These are phyloP conservation scores for Westerdykella ornata DNA, from an alignment of 2,329 filamentous ascomycete species.

Conservation along the genomic window DNA sequence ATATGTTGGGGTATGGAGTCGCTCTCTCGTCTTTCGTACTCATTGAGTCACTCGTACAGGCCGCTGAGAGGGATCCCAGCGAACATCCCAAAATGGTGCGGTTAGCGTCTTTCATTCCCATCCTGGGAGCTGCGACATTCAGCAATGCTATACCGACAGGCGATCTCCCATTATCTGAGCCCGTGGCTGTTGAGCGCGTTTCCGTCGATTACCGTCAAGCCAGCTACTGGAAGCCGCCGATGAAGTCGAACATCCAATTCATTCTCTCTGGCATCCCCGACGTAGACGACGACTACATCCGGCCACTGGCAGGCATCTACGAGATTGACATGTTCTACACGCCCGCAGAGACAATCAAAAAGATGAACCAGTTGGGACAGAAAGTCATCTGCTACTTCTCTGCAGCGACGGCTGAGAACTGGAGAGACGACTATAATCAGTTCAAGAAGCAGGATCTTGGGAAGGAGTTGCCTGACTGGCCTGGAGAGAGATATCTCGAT, in stretches of 20 bases:
- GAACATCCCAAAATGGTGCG: conserved; percentile 1
- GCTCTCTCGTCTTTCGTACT: neutral
- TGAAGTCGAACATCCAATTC: conserved; percentile 20
- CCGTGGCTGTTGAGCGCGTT: conserved; percentile 10
- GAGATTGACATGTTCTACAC: conserved; percentile 21
- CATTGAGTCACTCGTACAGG: neutral
- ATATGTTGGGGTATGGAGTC: neutral
- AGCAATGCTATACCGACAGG: conserved; percentile 9
- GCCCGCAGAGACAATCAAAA: conserved; percentile 11
- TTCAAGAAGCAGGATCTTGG: conserved; percentile 16
- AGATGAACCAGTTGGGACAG: conserved; percentile 14
- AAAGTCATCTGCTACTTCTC: conserved; percentile 22
- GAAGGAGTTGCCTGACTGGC: conserved; percentile 17
- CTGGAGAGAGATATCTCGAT: conserved; percentile 20
- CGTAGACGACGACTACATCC: conserved; percentile 15
- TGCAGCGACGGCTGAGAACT: conserved; percentile 19
- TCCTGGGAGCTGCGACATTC: conserved; percentile 5
- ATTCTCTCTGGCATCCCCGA: conserved; percentile 18
- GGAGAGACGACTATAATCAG: conserved; percentile 17
- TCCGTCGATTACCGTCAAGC: conserved; percentile 1
- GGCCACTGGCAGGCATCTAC: conserved; percentile 14
- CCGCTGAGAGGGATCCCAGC: neutral
- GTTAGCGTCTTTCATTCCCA: conserved; percentile 1
- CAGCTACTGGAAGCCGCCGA: conserved; percentile 15
- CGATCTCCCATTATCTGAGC: conserved; percentile 12